phyloP scores from a whole-genome alignment of 352 stramenopile genomes.

The Pythium plurisporium region DNA sequence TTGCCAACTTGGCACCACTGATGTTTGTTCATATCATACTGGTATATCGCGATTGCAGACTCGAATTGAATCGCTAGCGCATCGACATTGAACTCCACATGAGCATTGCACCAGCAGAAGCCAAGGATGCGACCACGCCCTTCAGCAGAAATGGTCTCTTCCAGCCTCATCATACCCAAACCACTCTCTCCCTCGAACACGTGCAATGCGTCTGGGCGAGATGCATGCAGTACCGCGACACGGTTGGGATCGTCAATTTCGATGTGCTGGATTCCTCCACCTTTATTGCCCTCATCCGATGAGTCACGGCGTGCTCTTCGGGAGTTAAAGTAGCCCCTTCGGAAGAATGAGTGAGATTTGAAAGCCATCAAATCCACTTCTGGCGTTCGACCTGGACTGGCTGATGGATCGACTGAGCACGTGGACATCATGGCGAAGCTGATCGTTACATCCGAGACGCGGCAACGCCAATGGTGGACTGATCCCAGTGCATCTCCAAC shows the following conservation, averaged over 20 bases:
- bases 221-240: constrained; percentile 55
- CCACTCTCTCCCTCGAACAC: constrained; percentile 81
- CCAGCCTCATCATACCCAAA: constrained; percentile 65
- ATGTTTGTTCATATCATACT: constrained; percentile 64
- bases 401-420: constrained; percentile 23
- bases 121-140: constrained; percentile 54
- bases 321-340: constrained; percentile 28
- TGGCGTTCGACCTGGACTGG: neutral
- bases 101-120: constrained; percentile 76
- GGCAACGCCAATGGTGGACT: constrained; percentile 78
- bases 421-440: constrained; percentile 71
- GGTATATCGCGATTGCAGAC: constrained; percentile 67
- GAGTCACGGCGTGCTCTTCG: neutral
- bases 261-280: constrained; percentile 55
- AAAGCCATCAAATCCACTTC: constrained; percentile 9
- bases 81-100: constrained; percentile 85
- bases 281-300: neutral
- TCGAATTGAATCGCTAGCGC: constrained; percentile 69
- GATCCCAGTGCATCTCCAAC: constrained; percentile 48
- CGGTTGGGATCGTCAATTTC: constrained; percentile 85
- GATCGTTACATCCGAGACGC: constrained; percentile 39
- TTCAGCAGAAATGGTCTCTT: constrained; percentile 58
- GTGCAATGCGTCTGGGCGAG: constrained; percentile 44
- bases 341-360: constrained; percentile 26
- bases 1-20: constrained; percentile 58